These are phyloP conservation scores for Coemansia sp. DNA, from an alignment of 192 early-diverging fungal species.

Conservation along the genomic window DNA sequence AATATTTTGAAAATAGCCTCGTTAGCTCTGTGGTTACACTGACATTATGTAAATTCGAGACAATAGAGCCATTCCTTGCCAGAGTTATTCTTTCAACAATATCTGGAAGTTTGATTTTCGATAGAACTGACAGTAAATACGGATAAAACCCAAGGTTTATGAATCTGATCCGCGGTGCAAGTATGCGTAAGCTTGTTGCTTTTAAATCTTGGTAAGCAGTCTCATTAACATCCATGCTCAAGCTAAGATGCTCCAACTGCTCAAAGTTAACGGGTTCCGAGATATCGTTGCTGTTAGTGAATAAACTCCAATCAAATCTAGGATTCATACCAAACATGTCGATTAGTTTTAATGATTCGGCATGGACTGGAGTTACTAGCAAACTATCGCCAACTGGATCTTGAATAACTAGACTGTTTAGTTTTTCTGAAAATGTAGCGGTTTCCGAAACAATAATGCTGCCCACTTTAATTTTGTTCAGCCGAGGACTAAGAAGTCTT, in stretches of 20 bases:
- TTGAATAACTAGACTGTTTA: background rate
- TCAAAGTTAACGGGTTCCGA: background rate
- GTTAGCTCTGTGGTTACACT: background rate
- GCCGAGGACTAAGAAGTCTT: background rate
- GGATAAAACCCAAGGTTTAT: conserved; percentile 2
- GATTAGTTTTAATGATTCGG: background rate
- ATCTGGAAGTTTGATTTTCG: background rate
- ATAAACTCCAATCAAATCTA: background rate
- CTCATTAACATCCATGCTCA: background rate
- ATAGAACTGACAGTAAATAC: background rate
- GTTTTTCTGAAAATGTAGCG: background rate
- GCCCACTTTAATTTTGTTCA: background rate
- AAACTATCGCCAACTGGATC: background rate
- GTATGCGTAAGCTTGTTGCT: background rate
- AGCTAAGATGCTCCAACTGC: background rate
- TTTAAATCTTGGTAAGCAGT: background rate
- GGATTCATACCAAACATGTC: conserved; percentile 5
- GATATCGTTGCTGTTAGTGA: background rate
- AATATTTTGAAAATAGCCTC: background rate
- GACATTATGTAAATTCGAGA: background rate
- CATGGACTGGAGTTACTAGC: background rate
- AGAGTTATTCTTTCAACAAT: background rate
- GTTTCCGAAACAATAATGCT: background rate
- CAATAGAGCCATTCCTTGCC: background rate
- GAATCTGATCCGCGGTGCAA: background rate